These are phyloP conservation scores for Alloteropsis angusta DNA, from an alignment of 202 grass and related monocot genomes.

Conservation along the genomic window DNA sequence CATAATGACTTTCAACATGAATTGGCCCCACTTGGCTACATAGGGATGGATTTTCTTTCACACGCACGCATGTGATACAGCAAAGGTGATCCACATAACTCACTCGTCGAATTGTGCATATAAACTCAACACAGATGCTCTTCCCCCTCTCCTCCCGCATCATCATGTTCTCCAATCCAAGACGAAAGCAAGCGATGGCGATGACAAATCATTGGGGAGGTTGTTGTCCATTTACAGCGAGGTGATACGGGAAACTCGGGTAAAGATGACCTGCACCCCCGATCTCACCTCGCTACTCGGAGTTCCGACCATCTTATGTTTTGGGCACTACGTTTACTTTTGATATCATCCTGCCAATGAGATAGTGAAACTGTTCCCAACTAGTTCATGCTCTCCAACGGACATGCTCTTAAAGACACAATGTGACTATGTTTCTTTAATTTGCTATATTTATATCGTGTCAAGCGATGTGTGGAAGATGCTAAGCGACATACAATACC, in stretches of 20 bases:
- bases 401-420: slow-evolving; percentile 86
- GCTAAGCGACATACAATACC: neutral
- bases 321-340: neutral
- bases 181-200: slow-evolving; percentile 2
- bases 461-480: neutral
- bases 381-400: slow-evolving; percentile 71
- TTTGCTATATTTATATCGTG: neutral
- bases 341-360: slow-evolving; percentile 42
- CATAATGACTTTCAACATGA: too few relatives aligned
- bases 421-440: slow-evolving; percentile 34
- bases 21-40: too few relatives aligned
- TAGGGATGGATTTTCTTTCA: too few relatives aligned
- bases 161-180: slow-evolving; percentile 5
- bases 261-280: neutral
- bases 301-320: slow-evolving; percentile 17
- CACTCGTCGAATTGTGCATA: neutral
- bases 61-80: too few relatives aligned
- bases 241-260: slow-evolving; percentile 49
- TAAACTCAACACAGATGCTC: neutral
- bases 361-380: slow-evolving; percentile 86
- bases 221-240: slow-evolving; percentile 57
- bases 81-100: neutral
- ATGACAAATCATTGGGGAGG: slow-evolving; percentile 26
- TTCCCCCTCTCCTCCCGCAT: neutral
- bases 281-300: neutral